Conservation (phyloP, 2,329 filamentous ascomycete species). For the Ophiostoma quercus region DNA sequence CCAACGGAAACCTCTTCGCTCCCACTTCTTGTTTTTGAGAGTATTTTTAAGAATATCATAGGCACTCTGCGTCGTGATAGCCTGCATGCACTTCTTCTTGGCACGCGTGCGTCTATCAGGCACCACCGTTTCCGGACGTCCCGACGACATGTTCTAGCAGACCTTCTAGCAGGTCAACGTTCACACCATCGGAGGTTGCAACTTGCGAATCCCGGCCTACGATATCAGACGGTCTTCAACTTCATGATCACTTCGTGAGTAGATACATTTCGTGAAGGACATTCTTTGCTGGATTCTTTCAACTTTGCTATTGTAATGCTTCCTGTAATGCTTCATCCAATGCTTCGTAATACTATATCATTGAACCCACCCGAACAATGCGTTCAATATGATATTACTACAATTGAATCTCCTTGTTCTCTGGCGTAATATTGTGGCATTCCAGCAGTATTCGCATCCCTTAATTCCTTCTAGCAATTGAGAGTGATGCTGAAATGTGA, state of each 20-base stretch:
- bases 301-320: not conserved
- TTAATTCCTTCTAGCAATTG: not conserved
- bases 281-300: not conserved
- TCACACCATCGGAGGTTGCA: not conserved
- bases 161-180: not conserved
- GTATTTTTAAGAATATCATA: no score
- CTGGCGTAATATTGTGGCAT: not conserved
- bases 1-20: not conserved
- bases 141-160: not conserved
- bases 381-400: not conserved
- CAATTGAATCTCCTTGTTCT: not conserved
- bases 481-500: not conserved
- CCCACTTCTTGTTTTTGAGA: not conserved
- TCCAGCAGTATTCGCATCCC: slow-evolving; percentile 10
- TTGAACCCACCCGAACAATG: not conserved
- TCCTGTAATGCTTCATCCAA: no score
- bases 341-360: not conserved
- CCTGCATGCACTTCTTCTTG: no score
- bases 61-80: no score
- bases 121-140: not conserved
- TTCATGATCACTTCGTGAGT: no score
- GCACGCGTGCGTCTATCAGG: not conserved
- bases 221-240: no score
- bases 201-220: not conserved
- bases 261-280: not conserved